These are phyloP conservation scores for Fusarium sp. DNA, from an alignment of 2,329 filamentous ascomycete genomes.

Conservation along the genomic window DNA sequence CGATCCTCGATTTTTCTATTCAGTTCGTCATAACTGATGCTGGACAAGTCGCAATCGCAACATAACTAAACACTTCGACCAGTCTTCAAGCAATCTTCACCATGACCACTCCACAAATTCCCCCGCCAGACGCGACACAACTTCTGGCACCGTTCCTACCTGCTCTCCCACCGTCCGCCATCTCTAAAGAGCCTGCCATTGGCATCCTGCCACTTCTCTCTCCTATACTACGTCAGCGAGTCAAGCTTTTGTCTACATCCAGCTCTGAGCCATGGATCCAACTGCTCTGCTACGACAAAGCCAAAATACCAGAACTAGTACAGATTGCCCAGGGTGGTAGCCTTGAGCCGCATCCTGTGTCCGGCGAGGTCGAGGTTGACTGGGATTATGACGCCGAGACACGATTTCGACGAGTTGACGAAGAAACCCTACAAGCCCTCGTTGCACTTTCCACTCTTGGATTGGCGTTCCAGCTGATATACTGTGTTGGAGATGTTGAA, in stretches of 20 bases:
- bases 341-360: conserved; percentile 83
- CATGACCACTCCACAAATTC: conserved; percentile 49
- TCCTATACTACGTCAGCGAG: conserved; percentile 73
- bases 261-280: conserved; percentile 77
- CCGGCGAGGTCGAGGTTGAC: conserved; percentile 81
- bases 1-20: conserved; percentile 6
- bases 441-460: conserved; percentile 70
- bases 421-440: conserved; percentile 78
- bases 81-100: conserved; percentile 6
- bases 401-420: conserved; percentile 75
- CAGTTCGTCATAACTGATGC: neutral
- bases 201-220: conserved; percentile 70
- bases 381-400: conserved; percentile 71
- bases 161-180: conserved; percentile 67
- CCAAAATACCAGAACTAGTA: conserved; percentile 67
- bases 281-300: conserved; percentile 75
- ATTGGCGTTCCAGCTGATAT: conserved; percentile 74
- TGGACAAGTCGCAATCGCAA: conserved; percentile 12
- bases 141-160: conserved; percentile 68
- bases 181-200: conserved; percentile 67
- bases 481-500: conserved; percentile 73
- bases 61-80: neutral
- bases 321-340: conserved; percentile 69
- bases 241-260: conserved; percentile 71
- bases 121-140: conserved; percentile 57